Base-by-base conservation (phyloP, 371 early-diverging fungal species). In the Mortierella sp. region DNA sequence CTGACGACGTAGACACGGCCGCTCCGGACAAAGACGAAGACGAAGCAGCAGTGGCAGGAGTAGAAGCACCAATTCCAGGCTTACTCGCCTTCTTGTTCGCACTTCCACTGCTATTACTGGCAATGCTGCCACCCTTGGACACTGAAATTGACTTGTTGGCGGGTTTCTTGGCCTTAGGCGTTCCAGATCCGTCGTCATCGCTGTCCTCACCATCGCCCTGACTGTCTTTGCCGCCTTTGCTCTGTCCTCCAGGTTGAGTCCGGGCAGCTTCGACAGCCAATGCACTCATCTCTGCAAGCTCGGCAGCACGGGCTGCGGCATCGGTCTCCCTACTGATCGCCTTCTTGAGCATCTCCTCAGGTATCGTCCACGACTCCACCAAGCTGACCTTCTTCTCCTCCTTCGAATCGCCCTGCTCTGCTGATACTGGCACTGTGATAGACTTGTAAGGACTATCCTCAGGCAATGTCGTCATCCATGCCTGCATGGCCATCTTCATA, bases 211-310 rank as follows among this genome's bases (percentile, higher is more conserved):
- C 76, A 76, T 84, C 84, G 16, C 70, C 79, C 44, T 78, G 81
- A 47, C 72, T 77, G 16, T 86, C 79, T 70, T 70, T 76, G 7
- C 82, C 79, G 14, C 80, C 85, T 58, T 82, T 83, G 70, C 63
- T 80, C 48, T 88, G 85, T 31, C 85, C 85, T 54, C 85, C 82
- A 42, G 79, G 85, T 55, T 81, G 79, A 2, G 77, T 81, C 34
- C 81, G 65, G 0, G 81, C 88, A 10, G 77, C 85, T 55, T 88
- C 84, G 1, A 78, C 85, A 21, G 89, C 90, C 3, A 78, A 84
- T 3, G 84, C 89, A 19, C 80, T 87, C 65, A 82, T 28, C 28
- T 82, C 82, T 1, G 87, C 77, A 73, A 86, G 54, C 52, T 79
- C 80, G 42, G 48, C 73, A 14, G 87, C 87, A 31, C 74, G 70